Base-by-base conservation (phyloP, 2,329 filamentous ascomycete genomes). In the Dactylella cylindrospora region DNA sequence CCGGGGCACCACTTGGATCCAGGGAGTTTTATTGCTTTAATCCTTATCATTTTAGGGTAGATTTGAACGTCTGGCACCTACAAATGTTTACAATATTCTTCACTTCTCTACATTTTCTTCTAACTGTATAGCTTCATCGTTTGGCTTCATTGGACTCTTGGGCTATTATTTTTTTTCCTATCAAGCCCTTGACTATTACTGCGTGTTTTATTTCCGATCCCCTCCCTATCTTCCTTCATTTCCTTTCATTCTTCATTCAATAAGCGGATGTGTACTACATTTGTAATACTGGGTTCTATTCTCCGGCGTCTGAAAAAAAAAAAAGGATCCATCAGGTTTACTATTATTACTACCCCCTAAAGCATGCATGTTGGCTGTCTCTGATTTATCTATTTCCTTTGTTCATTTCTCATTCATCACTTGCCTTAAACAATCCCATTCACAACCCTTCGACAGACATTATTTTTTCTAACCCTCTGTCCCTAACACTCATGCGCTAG, bases 281-380 rank as follows among this genome's bases (percentile, higher is more conserved):
- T 51, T 52, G 32, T 60, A 60, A 52, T 51, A 2, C 54, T 52
- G 40, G 54, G 54, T 20, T 45, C 23, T 43, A 8, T 38, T 49
- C 25, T n/a, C 43, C 47, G 54, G 54, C 46, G 54, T 60, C 32
- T n/a, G n/a, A n/a, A n/a, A 50, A 33, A 15, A 60, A 46, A 51
- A 44, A n/a, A 3, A 31, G 20, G 13, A 25, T 22, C 15, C 19
- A 46, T 35, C n/a, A 10, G 33, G 50, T 19, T 45, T 43, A 20
- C n/a, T 33, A 12, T 41, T 39, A 28, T 43, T 26, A n/a, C 31
- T n/a, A 26, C 13, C 33, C 32, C 25, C 13, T 33, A 23, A 44
- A 38, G 50, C 39, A 53, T 53, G 26, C 44, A 15, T 53, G 39
- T 33, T 45, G 39, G 50, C 35, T 52, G 54, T 46, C 25, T n/a